Evolutionary conservation across 169 alveolate genomes (phyloP), one percentile per base, ranked within the genome.

Genomic region (Eimeria falciformis): DNA sequence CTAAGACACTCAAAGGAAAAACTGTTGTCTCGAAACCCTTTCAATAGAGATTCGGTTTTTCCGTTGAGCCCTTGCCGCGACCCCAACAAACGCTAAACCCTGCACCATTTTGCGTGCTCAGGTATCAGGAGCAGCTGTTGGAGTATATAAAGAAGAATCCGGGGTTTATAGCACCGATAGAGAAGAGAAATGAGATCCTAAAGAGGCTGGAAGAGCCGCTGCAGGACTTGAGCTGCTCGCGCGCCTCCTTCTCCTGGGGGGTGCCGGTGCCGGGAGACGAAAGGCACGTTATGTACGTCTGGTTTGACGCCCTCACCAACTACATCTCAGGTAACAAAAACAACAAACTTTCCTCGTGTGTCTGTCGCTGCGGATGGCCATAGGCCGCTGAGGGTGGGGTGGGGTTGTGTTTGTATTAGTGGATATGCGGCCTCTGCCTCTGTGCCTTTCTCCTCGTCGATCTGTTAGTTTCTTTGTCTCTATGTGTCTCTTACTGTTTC

Each of bases 251-350:
- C 92, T 91, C 94, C 40, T 98, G 99, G 99, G 99, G 99, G 14
- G 96, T 97, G n/a, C 97, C 97, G 7, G 98, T 96, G 37, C 95
- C 95, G 7, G 93, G 65, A 2, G 94, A 91, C 50, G 91, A 56
- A 6, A 89, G 92, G 27, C 99, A 98, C 92, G 99, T 98, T 40
- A 98, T 98, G 99, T 98, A 98, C 94, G 99, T 98, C 23, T 98
- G 99, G 99, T 97, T 97, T 94, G 99, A 98, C 88, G 99, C 99
- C 12, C 88, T 98, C 86, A 93, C 97, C 56, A 97, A 97, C 95
- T 98, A 98, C 90, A 53, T 96, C 90, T 91, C 97, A 56, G 98
- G 96, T 43, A 43, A 4, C 85, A 17, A n/a, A n/a, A 68, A 40
- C 43, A 18, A 33, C 23, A 45, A 18, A 3, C 14, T 33, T 27